Percentiles rank a stretch among this genome's conserved stretches.
These are phyloP conservation scores for Filobasidium wieringae DNA, from an alignment of 768 basidiomycete species.

Conservation along the genomic window DNA sequence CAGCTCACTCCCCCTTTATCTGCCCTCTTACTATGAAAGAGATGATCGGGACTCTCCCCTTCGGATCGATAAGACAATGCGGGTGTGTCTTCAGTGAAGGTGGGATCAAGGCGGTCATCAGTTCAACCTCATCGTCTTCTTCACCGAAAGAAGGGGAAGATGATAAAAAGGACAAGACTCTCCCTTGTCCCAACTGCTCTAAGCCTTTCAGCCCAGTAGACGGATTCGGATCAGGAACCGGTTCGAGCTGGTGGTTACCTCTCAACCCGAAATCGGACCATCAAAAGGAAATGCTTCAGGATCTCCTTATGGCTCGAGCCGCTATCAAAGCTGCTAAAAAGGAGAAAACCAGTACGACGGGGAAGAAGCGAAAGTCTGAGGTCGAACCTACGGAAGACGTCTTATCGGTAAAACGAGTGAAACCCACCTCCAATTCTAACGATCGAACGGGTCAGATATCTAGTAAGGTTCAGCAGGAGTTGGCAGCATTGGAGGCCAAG, in stretches of 20 bases:
- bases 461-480: constrained; percentile 7
- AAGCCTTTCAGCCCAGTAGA: constrained; percentile 67
- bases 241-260: constrained; percentile 26
- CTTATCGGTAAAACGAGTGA: not conserved
- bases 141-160: constrained; percentile 24
- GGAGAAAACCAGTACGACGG: not conserved
- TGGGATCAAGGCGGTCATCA: constrained; percentile 58
- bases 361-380: constrained; percentile 15
- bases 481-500: constrained; percentile 10
- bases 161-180: constrained; percentile 35
- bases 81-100: constrained; percentile 85
- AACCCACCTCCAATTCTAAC: not conserved
- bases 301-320: constrained; percentile 9
- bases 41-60: constrained; percentile 83
- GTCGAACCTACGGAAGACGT: not conserved
- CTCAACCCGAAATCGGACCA: constrained; percentile 30
- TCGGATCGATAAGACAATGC: constrained; percentile 73
- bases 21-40: constrained; percentile 88
- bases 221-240: constrained; percentile 53
- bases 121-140: constrained; percentile 30
- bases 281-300: constrained; percentile 23
- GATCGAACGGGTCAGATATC: constrained; percentile 10
- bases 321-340: constrained; percentile 7
- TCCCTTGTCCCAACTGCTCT: constrained; percentile 26
- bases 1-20: constrained; percentile 60